phyloP scores from a whole-genome alignment of 495 filamentous ascomycete species.

The Xylaria cubensis region DNA sequence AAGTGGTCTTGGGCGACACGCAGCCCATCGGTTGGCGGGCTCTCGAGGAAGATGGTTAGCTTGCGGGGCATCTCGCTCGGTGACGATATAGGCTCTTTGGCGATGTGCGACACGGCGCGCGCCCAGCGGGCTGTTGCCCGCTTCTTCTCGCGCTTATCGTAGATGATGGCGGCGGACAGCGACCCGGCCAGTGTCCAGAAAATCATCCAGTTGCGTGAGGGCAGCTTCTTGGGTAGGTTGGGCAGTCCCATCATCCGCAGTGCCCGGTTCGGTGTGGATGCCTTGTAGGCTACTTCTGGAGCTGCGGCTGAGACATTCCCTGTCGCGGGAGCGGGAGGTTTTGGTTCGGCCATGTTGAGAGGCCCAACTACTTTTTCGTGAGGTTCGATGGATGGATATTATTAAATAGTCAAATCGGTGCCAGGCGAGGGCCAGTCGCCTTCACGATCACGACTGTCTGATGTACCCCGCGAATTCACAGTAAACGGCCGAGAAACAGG shows the following conservation, averaged over 20 bases:
- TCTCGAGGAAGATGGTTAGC: slow-evolving; percentile 83
- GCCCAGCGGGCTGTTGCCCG: slow-evolving; percentile 85
- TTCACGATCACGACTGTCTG: not conserved
- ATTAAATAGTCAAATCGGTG: not conserved
- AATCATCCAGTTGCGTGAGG: slow-evolving; percentile 97
- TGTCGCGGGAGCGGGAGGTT: slow-evolving; percentile 11
- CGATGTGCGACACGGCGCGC: slow-evolving; percentile 83
- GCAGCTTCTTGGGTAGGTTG: slow-evolving; percentile 79
- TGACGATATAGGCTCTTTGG: slow-evolving; percentile 73
- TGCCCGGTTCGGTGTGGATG: slow-evolving; percentile 67
- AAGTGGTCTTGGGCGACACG: slow-evolving; percentile 88
- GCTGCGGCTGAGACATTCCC: slow-evolving; percentile 30
- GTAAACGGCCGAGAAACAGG: not conserved
- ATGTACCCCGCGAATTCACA: not conserved
- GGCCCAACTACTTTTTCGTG: not conserved
- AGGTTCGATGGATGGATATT: not conserved
- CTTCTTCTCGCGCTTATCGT: slow-evolving; percentile 90
- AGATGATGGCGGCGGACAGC: slow-evolving; percentile 77
- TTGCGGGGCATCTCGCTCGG: slow-evolving; percentile 77
- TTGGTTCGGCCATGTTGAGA: slow-evolving; percentile 26
- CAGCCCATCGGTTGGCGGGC: slow-evolving; percentile 85
- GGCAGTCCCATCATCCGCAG: slow-evolving; percentile 84
- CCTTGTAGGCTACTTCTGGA: slow-evolving; percentile 45
- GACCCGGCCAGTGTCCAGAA: slow-evolving; percentile 82
- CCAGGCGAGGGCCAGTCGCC: not conserved